A percentile compares a stretch with the other conserved stretches of the same genome.
phyloP scores from a whole-genome alignment of 179 eudicot species.

The Sideroxylon spinosum region DNA sequence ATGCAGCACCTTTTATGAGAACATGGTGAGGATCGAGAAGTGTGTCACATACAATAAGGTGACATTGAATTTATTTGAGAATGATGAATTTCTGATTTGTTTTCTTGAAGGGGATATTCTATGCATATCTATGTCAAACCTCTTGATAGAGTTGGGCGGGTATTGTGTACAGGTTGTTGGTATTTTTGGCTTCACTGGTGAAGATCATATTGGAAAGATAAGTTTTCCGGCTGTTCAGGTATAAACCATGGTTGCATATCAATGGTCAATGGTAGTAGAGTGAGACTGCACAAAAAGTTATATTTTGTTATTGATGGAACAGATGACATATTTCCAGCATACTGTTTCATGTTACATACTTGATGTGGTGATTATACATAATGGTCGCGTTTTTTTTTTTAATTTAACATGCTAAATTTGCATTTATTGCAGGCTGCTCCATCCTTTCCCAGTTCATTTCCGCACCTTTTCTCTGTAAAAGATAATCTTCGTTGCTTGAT shows the following conservation, averaged over 20 bases:
- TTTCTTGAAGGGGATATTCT: background rate
- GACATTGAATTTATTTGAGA: background rate
- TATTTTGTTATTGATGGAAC: background rate
- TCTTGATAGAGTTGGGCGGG: conserved; percentile 9
- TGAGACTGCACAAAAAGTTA: background rate
- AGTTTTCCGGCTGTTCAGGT: conserved; percentile 93
- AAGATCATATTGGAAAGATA: conserved; percentile 91
- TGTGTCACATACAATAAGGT: conserved; percentile 95
- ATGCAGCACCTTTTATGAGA: conserved; percentile 74
- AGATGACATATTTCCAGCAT: background rate
- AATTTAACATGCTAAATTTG: conserved; percentile 4
- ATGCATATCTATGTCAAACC: background rate
- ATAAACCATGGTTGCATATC: conserved; percentile 8
- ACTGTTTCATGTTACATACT: background rate
- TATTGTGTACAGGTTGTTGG: conserved; percentile 67
- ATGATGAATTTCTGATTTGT: background rate
- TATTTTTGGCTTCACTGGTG: conserved; percentile 82
- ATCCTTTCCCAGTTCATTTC: conserved; percentile 91
- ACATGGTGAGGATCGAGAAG: conserved; percentile 79
- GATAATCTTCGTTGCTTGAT: conserved; percentile 85
- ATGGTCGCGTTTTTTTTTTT: background rate
- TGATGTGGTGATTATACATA: background rate
- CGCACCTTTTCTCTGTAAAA: conserved; percentile 73
- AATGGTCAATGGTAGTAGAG: background rate
- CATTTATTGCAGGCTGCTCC: conserved; percentile 79